Percentiles rank a stretch among this genome's conserved stretches.
Conservation (phyloP, 768 basidiomycete genomes). For the Lactarius pseudohatsudake region DNA sequence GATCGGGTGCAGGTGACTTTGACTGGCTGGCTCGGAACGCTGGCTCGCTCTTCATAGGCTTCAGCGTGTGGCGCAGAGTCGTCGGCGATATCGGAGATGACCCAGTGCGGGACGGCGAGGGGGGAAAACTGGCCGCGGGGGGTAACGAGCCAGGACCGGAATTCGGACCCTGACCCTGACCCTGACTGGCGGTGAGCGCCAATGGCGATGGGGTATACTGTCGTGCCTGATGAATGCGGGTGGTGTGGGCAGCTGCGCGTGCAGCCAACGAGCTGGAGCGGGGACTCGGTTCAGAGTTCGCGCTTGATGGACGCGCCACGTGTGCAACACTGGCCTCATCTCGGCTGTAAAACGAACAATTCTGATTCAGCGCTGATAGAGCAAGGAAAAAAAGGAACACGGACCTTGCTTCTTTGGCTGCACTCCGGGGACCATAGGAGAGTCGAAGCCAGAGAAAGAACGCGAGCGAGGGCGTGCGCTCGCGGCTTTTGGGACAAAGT, state of each 20-base stretch:
- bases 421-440: slow-evolving; percentile 34
- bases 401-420: slow-evolving; percentile 29
- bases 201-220: slow-evolving; percentile 30
- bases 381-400: not conserved
- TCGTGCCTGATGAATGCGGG: slow-evolving; percentile 24
- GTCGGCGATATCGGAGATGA: slow-evolving; percentile 14
- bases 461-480: slow-evolving; percentile 57
- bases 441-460: slow-evolving; percentile 74
- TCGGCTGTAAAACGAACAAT: not conserved
- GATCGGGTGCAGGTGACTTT: slow-evolving; percentile 6
- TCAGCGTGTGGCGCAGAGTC: slow-evolving; percentile 10
- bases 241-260: slow-evolving; percentile 14
- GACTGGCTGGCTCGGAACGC: slow-evolving; percentile 4
- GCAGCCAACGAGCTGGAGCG: slow-evolving; percentile 1
- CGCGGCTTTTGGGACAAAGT: slow-evolving; percentile 60
- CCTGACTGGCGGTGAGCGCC: not conserved
- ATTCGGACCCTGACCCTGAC: not conserved
- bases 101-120: not conserved
- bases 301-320: slow-evolving; percentile 15
- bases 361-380: not conserved
- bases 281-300: not conserved
- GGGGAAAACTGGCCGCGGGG: not conserved
- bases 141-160: not conserved
- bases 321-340: not conserved
- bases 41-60: slow-evolving; percentile 18